These are phyloP conservation scores for Gynochthodes officinalis DNA, from an alignment of 257 asterid species.

Conservation along the genomic window DNA sequence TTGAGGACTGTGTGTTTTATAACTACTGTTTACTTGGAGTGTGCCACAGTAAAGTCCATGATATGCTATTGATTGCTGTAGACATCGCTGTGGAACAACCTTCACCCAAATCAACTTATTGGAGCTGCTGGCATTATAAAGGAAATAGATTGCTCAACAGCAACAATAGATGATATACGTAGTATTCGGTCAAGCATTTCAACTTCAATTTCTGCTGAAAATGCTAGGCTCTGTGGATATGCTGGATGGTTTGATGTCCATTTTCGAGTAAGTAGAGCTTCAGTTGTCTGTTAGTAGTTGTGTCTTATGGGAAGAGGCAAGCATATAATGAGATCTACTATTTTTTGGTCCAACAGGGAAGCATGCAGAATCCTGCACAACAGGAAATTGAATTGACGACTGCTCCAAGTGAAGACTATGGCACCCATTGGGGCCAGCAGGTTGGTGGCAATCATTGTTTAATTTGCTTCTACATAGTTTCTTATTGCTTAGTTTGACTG, in stretches of 20 bases:
- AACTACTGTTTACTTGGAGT: conserved; percentile 4
- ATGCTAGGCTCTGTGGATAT: conserved; percentile 70
- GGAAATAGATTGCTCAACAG: conserved; percentile 81
- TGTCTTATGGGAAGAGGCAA: conserved; percentile 3
- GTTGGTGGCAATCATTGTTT: conserved; percentile 30
- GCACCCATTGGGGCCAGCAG: conserved; percentile 99
- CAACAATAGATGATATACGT: conserved; percentile 58
- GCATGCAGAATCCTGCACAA: conserved; percentile 61
- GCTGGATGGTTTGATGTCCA: conserved; percentile 99
- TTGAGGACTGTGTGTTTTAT: neutral
- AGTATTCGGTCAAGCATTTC: conserved; percentile 52
- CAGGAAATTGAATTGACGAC: conserved; percentile 76
- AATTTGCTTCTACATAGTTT: neutral
- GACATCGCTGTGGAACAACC: conserved; percentile 88
- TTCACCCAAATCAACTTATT: conserved; percentile 80
- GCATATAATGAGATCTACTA: neutral
- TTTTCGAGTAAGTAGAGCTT: conserved; percentile 65
- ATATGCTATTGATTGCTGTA: conserved; percentile 29
- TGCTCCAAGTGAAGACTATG: conserved; percentile 63
- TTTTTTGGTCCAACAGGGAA: conserved; percentile 44
- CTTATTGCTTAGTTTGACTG: conserved; percentile 1
- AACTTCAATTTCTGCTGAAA: conserved; percentile 63
- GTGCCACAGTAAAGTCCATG: conserved; percentile 16
- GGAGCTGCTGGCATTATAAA: conserved; percentile 64
- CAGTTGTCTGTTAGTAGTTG: neutral